These are phyloP conservation scores for Chionographis japonica DNA, from an alignment of 106 monocot genomes.

Conservation along the genomic window DNA sequence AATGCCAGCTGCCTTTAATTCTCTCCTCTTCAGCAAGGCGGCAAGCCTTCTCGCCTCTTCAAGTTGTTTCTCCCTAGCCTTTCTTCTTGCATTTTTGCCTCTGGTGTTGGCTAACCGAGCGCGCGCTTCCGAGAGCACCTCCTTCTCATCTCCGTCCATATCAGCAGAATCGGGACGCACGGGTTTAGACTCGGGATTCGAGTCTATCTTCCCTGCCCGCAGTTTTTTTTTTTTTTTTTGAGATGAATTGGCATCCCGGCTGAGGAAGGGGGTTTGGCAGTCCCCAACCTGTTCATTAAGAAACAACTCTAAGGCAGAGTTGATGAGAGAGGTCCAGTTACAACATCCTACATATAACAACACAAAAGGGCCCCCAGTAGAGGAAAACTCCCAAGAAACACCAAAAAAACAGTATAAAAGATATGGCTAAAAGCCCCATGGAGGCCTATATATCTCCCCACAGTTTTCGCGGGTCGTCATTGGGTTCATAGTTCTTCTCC, in stretches of 20 bases:
- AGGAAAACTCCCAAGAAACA: no score
- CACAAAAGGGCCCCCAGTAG: no score
- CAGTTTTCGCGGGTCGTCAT: constrained; percentile 88
- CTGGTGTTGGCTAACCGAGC: constrained; percentile 93
- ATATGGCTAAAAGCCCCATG: no score
- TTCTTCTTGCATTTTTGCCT: constrained; percentile 96
- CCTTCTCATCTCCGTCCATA: constrained; percentile 99
- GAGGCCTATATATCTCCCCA: no score
- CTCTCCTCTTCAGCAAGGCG: constrained; percentile 89
- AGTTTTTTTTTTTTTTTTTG: no score
- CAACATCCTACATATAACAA: no score
- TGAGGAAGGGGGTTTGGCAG: no score
- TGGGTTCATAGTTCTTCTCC: constrained; percentile 88
- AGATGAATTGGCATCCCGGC: no score
- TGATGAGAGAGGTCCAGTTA: no score
- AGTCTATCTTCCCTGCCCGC: constrained; percentile 94
- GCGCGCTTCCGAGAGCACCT: constrained; percentile 97
- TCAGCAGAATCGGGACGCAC: constrained; percentile 96
- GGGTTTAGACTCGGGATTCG: constrained; percentile 95
- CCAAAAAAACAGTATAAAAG: no score
- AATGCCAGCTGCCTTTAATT: constrained; percentile 96
- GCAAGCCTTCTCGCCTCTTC: constrained; percentile 98
- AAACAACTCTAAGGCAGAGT: no score
- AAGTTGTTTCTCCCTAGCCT: constrained; percentile 96
- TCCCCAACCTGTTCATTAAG: no score